These are phyloP conservation scores for Myriosclerotinia scirpicola DNA, from an alignment of 2,329 filamentous ascomycete species.

Conservation along the genomic window DNA sequence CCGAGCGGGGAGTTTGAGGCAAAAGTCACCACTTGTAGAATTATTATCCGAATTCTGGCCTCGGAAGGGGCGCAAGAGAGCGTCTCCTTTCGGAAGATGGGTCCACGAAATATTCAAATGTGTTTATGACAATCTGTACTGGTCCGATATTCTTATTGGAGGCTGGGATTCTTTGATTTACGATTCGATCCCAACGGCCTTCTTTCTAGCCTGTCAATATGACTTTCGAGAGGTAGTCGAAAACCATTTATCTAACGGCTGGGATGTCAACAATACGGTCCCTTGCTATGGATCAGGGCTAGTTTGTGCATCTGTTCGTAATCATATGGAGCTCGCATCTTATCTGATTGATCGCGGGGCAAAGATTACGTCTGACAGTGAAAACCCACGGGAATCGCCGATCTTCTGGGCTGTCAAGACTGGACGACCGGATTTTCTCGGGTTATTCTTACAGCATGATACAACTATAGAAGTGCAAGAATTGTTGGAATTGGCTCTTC, in stretches of 20 bases:
- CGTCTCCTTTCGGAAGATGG: neutral
- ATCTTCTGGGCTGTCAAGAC: neutral
- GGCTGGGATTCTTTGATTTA: too few relatives aligned
- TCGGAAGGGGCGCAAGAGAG: neutral
- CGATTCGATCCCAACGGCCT: neutral
- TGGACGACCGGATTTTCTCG: neutral
- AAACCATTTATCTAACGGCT: neutral
- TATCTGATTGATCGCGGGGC: neutral
- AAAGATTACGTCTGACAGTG: neutral
- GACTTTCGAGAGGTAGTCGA: neutral
- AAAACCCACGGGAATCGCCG: neutral
- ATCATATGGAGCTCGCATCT: neutral
- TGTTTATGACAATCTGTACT: too few relatives aligned
- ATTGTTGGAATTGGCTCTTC: neutral
- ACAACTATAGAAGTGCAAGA: neutral
- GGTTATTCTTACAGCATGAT: neutral
- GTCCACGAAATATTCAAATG: neutral
- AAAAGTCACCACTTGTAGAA: neutral
- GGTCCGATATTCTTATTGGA: too few relatives aligned
- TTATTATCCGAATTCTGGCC: neutral
- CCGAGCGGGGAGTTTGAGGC: neutral
- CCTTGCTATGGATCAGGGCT: neutral
- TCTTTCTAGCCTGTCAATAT: slow-evolving; percentile 1
- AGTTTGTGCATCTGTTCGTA: neutral
- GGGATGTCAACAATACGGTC: neutral